Evolutionary conservation across 1,139 yeast species (phyloP).

Genomic region (Debaryomyces udenii): DNA sequence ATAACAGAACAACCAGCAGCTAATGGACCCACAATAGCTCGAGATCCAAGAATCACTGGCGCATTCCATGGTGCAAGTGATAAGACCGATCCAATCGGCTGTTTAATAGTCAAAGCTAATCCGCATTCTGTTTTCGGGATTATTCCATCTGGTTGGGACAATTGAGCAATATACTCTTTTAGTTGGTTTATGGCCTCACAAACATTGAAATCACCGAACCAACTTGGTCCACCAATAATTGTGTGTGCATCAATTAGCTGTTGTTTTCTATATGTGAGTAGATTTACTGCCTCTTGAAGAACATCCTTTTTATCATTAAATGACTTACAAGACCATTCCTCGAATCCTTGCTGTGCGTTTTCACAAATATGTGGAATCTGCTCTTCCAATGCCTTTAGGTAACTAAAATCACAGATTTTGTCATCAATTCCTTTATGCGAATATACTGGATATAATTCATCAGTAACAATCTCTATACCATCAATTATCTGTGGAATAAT

Average conservation of each 20-base stretch:
- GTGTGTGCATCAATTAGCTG: slow-evolving; percentile 28
- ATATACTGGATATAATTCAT: slow-evolving; percentile 17
- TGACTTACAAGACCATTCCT: slow-evolving; percentile 27
- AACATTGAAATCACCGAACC: slow-evolving; percentile 43
- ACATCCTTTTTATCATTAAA: slow-evolving; percentile 22
- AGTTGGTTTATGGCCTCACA: slow-evolving; percentile 26
- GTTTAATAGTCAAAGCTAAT: slow-evolving; percentile 34
- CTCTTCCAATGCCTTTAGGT: slow-evolving; percentile 12
- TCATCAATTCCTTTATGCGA: slow-evolving; percentile 15
- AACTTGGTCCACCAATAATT: slow-evolving; percentile 40
- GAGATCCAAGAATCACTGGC: slow-evolving; percentile 41
- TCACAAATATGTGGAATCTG: slow-evolving; percentile 19
- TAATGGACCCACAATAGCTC: slow-evolving; percentile 46
- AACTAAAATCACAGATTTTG: slow-evolving; percentile 17
- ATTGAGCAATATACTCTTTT: slow-evolving; percentile 25
- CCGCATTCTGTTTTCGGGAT: slow-evolving; percentile 24
- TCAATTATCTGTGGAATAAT: slow-evolving; percentile 23
- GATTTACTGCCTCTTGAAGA: slow-evolving; percentile 21
- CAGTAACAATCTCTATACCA: slow-evolving; percentile 21
- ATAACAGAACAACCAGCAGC: slow-evolving; percentile 57
- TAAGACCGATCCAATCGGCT: slow-evolving; percentile 49
- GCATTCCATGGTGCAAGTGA: slow-evolving; percentile 55
- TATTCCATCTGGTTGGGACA: slow-evolving; percentile 28
- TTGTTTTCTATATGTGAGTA: slow-evolving; percentile 18
- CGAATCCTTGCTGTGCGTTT: slow-evolving; percentile 30